A percentile compares a stretch with the other conserved stretches of the same genome.
These are phyloP conservation scores for Suhomyces bokatorum DNA, from an alignment of 1,139 yeast species.

Conservation along the genomic window DNA sequence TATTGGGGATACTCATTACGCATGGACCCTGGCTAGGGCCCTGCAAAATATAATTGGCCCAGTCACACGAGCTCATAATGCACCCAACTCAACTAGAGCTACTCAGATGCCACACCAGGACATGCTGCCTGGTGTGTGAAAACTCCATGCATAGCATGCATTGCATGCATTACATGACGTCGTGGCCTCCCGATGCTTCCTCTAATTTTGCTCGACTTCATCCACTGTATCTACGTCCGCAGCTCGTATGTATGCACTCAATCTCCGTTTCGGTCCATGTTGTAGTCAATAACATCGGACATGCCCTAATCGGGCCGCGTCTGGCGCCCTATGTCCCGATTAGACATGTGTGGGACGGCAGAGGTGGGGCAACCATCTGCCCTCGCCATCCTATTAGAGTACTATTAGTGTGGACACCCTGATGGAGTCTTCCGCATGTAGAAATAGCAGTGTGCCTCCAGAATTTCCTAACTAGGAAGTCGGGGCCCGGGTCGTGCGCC, in stretches of 20 bases:
- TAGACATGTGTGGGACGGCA: background rate
- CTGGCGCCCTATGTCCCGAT: background rate
- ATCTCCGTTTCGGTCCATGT: constrained; percentile 2
- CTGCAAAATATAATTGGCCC: too few relatives aligned
- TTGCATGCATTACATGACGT: too few relatives aligned
- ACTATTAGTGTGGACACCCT: background rate
- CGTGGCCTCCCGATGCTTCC: background rate
- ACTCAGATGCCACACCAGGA: too few relatives aligned
- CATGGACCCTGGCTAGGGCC: too few relatives aligned
- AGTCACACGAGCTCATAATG: too few relatives aligned
- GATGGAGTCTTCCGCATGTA: constrained; percentile 6
- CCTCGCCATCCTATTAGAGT: background rate
- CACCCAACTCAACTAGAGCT: too few relatives aligned
- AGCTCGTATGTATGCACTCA: constrained; percentile 1
- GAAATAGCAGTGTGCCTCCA: constrained; percentile 4
- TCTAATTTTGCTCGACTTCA: background rate
- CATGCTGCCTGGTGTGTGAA: too few relatives aligned
- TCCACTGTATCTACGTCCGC: background rate
- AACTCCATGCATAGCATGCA: background rate
- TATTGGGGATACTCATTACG: too few relatives aligned
- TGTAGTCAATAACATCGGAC: background rate
- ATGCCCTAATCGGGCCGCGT: background rate
- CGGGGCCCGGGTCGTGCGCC: background rate
- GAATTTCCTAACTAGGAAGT: constrained; percentile 13
- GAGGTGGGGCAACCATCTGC: constrained; percentile 2